Conservation (phyloP, 441 rosid species). For the Flueggea neowawraea region DNA sequence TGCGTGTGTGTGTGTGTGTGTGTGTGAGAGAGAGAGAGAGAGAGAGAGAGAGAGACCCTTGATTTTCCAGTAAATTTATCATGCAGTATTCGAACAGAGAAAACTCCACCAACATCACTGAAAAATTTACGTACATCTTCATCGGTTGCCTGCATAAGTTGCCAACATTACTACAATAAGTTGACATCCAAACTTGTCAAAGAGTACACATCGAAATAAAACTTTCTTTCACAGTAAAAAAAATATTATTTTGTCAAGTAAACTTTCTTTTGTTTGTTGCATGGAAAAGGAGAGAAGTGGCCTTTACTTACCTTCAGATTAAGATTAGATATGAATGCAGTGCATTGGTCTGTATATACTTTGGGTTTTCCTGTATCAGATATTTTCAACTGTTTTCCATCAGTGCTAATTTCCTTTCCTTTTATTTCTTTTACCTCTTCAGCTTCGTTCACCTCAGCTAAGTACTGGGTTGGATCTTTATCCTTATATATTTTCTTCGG, state of each 20-base stretch:
- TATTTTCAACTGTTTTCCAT: constrained; percentile 39
- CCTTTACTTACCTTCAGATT: constrained; percentile 49
- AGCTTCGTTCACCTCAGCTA: constrained; percentile 26
- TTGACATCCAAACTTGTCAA: no score
- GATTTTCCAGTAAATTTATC: constrained; percentile 88
- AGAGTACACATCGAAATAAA: not conserved
- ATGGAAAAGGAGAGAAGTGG: not conserved
- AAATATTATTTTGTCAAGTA: no score
- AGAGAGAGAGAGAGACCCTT: constrained; percentile 59
- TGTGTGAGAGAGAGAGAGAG: no score
- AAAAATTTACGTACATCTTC: constrained; percentile 75
- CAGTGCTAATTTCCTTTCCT: constrained; percentile 28
- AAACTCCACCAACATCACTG: constrained; percentile 74
- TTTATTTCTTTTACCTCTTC: constrained; percentile 27
- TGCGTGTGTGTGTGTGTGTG: no score
- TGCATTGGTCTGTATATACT: constrained; percentile 75
- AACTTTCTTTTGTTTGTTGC: not conserved
- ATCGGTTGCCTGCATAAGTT: constrained; percentile 48
- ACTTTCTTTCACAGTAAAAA: no score
- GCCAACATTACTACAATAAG: not conserved
- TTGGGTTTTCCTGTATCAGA: constrained; percentile 39
- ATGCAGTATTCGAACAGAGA: constrained; percentile 63
- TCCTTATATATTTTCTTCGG: constrained; percentile 33
- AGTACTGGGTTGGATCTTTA: constrained; percentile 22
- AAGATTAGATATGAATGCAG: constrained; percentile 82